Evolutionary conservation across 2,329 filamentous ascomycete species (phyloP).

Genomic region (Zymoseptoria crescenta): DNA sequence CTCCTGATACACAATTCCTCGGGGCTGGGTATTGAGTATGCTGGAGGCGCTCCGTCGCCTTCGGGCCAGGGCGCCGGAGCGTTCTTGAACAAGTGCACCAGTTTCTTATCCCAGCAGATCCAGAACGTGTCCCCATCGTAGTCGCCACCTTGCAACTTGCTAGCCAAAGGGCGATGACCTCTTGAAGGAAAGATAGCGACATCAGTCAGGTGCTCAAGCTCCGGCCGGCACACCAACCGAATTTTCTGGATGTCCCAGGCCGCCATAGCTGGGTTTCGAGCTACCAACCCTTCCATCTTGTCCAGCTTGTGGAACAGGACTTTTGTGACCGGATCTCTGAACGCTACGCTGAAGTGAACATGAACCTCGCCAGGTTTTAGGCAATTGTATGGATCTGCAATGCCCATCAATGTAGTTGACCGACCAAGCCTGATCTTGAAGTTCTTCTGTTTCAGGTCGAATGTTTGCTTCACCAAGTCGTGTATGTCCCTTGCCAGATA

Average conservation of each 20-base stretch:
- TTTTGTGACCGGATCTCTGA: constrained; percentile 44
- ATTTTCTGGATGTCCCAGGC: constrained; percentile 63
- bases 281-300: constrained; percentile 55
- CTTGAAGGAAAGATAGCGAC: constrained; percentile 68
- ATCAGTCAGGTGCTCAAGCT: constrained; percentile 63
- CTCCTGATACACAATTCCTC: constrained; percentile 45
- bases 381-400: constrained; percentile 64
- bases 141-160: constrained; percentile 68
- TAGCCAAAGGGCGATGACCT: constrained; percentile 56
- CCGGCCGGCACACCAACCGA: constrained; percentile 43
- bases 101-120: constrained; percentile 62
- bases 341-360: constrained; percentile 56
- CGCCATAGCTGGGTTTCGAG: constrained; percentile 61
- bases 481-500: constrained; percentile 16
- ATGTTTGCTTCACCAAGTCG: constrained; percentile 3
- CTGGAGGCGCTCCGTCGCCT: neutral
- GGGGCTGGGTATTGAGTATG: neutral
- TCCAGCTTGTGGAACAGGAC: neutral
- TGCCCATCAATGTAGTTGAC: constrained; percentile 58
- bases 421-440: constrained; percentile 46
- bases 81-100: constrained; percentile 62
- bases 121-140: constrained; percentile 72
- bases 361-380: constrained; percentile 61
- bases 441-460: constrained; percentile 15
- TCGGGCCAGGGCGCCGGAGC: constrained; percentile 45